Evolutionary conservation across 2,329 filamentous ascomycete species (phyloP), one percentile per base, ranked within the genome.

Genomic region (Aschersonia sp.): DNA sequence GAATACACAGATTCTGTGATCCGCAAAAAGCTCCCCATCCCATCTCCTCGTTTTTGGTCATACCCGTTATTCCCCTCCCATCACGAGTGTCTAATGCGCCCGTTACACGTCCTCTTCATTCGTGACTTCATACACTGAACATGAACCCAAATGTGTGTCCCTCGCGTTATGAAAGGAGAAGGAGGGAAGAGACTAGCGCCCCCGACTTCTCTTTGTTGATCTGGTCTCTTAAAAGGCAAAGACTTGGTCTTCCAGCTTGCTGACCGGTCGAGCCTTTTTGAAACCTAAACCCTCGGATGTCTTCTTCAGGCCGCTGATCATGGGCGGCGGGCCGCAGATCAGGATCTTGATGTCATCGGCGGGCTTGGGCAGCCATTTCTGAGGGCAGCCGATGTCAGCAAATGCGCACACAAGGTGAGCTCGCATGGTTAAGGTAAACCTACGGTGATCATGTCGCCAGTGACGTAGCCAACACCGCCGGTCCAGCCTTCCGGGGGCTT

Each of bases 291-390:
- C 76, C 69, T 94, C 87, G 45, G 89, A 83, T 6, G 87, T 79
- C 77, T 97, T 97, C 84, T 98, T 98, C 73, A 97, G 83, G 46
- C 88, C 90, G 59, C 84, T 85, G 54, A 97, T 77, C 92, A 98
- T 98, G 45, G 92, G 92, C 49, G 92, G 92, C 49, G 92, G 92
- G 48, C 92, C 92, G 63, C 92, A 98, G 55, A 97, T 76, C 51
- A 97, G 76, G 57, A 98, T 77, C 79, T 97, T 97, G 70, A 94
- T 82, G 60, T 97, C 89, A 49, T 75, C 70, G 48, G 87, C 85
- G 22, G 92, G 80, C 62, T 85, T 81, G 49, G 92, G 88, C 47
- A 97, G 77, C 65, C 74, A 81, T 74, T 85, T 78, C 82, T 51
- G 22, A 22, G 22, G 22, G 22, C 22, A 22, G 22, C 22, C 22